Base-by-base conservation (phyloP, 2,329 filamentous ascomycete species). In the Sporothrix globosa region DNA sequence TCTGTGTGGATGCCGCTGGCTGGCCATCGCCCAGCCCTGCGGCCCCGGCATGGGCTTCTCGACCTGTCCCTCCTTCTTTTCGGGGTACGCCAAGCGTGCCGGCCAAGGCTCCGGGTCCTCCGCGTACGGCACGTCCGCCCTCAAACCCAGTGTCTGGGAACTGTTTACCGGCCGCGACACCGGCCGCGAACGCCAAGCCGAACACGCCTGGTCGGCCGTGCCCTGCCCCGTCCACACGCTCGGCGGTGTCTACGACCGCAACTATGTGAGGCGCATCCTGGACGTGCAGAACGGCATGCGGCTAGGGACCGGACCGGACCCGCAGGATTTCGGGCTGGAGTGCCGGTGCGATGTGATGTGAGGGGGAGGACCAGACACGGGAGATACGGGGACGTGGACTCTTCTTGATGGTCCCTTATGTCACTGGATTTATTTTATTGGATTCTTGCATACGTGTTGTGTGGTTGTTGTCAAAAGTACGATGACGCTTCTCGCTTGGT, bases 1-100 rank as follows among this genome's bases (percentile, higher is more conserved):
- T 66, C 74, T 73, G 71, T 88, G 86, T 81, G 78, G 79, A 13
- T 86, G 87, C 79, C 81, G 80, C 74, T 88, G 86, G 86, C 80
- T 84, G 54, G 76, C 81, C 72, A 80, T 88, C 74, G 77, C 76
- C 3, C 72, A 77, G 58, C 81, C 83, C 6, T 88, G 86, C 78
- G 79, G 75, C 4, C 83, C 83, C 0, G 82, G 82, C 14, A 80
- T 81, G 77, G 84, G 85, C 71, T 87, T 88, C 78, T 77, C 76
- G 71, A 83, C 78, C 39, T 88, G 86, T 77, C 75, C 77, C 0
- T 72, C 70, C 50, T 84, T 87, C 73, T 76, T 78, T 69, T 79
- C 80, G 73, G 80, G 80, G 68, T 70, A 74, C 27, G 76, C 80
- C 67, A 81, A 82, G 72, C 75, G 13, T 2, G 72, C 77, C 34